Conservation (phyloP, 306 rosid species). For the Rosa persica region DNA sequence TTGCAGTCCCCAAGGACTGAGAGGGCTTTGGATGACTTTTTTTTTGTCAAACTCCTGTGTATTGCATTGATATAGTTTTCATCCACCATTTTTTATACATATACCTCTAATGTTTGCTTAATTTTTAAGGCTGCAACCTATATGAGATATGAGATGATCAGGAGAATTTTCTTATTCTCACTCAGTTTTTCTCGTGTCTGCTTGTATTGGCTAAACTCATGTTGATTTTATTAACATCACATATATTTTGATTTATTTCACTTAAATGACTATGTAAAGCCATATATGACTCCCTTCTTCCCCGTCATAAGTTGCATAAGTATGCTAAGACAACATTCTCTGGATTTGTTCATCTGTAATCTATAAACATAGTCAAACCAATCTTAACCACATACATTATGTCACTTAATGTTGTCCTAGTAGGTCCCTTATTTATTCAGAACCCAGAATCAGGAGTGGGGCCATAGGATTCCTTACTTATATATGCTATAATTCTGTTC, state of each 20-base stretch:
- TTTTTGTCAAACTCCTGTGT: not conserved
- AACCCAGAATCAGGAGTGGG: conserved; percentile 24
- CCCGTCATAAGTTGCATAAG: not conserved
- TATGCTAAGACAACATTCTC: not conserved
- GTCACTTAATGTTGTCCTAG: not conserved
- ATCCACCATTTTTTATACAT: not conserved
- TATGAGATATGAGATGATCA: not conserved
- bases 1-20: not conserved
- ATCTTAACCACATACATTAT: not conserved
- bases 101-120: not conserved
- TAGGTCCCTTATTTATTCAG: not conserved
- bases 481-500: conserved; percentile 4
- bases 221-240: not conserved
- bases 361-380: not conserved
- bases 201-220: not conserved
- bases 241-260: not conserved
- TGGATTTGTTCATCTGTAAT: not conserved
- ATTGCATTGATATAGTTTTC: not conserved
- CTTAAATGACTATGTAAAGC: not conserved
- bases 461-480: conserved; percentile 4
- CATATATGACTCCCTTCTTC: not conserved
- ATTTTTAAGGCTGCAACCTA: not conserved
- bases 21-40: not conserved
- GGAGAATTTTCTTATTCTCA: not conserved
- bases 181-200: not conserved